phyloP scores from a whole-genome alignment of 2,329 filamentous ascomycete genomes.

The Beauveria caledonica region DNA sequence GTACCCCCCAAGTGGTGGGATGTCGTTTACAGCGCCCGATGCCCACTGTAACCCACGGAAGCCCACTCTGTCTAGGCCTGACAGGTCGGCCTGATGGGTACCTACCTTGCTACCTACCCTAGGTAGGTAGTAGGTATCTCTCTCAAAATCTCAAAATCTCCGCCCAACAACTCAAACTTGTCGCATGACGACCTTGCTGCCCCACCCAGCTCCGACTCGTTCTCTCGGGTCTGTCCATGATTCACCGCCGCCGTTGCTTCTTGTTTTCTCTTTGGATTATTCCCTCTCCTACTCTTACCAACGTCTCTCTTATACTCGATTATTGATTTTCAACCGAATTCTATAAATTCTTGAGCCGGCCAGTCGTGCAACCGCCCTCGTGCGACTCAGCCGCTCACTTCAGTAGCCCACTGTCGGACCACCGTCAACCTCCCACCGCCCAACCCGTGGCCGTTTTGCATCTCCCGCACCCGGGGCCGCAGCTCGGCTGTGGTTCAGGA shows the following conservation, averaged over 20 bases:
- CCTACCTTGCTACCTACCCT: too few species aligned
- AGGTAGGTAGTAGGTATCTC: too few species aligned
- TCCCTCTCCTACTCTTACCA: not conserved
- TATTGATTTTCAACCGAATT: too few species aligned
- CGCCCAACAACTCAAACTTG: not conserved
- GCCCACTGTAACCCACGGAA: not conserved
- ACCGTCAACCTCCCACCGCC: not conserved
- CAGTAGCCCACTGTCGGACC: not conserved
- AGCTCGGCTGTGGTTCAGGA: conserved; percentile 28
- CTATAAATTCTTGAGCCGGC: too few species aligned
- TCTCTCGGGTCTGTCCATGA: not conserved
- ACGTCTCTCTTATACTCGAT: not conserved
- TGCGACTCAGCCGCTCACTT: not conserved
- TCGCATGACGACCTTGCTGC: conserved; percentile 10
- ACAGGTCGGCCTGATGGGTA: too few species aligned
- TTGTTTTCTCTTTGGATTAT: not conserved
- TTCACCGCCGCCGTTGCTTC: conserved; percentile 4
- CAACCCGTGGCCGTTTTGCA: conserved; percentile 12
- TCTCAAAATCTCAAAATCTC: not conserved
- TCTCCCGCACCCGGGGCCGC: conserved; percentile 14
- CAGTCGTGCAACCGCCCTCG: not conserved
- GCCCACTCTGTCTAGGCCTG: not conserved
- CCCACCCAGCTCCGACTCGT: conserved; percentile 8
- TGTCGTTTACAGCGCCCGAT: not conserved
- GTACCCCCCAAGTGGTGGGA: not conserved